phyloP scores from a whole-genome alignment of 306 rosid species.

The Lathyrus sativus region DNA sequence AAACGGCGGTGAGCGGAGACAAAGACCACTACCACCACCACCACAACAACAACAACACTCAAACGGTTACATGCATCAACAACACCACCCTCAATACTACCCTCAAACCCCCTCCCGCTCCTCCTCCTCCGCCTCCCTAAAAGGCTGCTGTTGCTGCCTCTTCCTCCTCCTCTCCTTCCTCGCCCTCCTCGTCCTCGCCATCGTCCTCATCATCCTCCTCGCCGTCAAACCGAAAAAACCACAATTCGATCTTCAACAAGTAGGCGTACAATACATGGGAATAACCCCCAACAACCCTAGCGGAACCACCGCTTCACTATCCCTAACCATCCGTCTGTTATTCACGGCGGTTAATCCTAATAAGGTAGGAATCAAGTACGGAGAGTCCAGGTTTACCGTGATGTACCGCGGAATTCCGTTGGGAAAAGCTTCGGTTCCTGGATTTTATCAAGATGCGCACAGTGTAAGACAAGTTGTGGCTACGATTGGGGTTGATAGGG shows the following conservation, averaged over 20 bases:
- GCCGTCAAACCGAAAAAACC: slow-evolving; percentile 94
- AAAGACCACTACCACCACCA: slow-evolving; percentile 31
- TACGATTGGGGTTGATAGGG: slow-evolving; percentile 73
- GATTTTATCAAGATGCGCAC: slow-evolving; percentile 81
- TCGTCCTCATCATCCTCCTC: slow-evolving; percentile 70
- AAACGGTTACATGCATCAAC: slow-evolving; percentile 7
- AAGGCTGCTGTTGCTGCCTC: slow-evolving; percentile 94
- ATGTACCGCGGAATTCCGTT: slow-evolving; percentile 94
- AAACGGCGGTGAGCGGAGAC: slow-evolving; percentile 30
- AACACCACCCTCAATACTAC: slow-evolving; percentile 38
- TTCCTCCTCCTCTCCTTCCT: slow-evolving; percentile 84
- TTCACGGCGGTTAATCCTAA: slow-evolving; percentile 85
- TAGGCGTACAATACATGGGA: slow-evolving; percentile 84
- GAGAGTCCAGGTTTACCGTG: slow-evolving; percentile 85
- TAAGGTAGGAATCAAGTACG: slow-evolving; percentile 94
- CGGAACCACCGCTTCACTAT: slow-evolving; percentile 57
- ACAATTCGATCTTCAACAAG: slow-evolving; percentile 90
- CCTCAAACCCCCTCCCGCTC: slow-evolving; percentile 48
- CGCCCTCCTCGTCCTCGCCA: slow-evolving; percentile 71
- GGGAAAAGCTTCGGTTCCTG: slow-evolving; percentile 81
- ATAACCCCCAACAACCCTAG: slow-evolving; percentile 48
- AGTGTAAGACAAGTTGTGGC: slow-evolving; percentile 69
- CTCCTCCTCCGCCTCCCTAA: slow-evolving; percentile 72
- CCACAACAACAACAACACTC: neutral
- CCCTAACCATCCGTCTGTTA: slow-evolving; percentile 68